phyloP scores from a whole-genome alignment of 768 basidiomycete species.

The Pleurotus djamor region DNA sequence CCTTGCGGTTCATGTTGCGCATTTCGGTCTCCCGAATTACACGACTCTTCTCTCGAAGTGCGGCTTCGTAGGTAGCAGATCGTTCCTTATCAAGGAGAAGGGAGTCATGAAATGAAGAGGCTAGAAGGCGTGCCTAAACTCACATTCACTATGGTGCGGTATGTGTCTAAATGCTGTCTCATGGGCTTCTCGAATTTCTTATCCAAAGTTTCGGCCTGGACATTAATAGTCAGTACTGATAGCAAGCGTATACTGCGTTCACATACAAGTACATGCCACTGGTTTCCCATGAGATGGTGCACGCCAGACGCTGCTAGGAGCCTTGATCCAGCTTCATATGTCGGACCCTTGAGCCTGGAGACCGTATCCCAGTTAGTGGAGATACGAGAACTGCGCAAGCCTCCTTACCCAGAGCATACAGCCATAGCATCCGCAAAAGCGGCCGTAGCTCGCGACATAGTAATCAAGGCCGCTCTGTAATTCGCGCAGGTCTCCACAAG shows the following conservation, averaged over 20 bases:
- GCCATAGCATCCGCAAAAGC: constrained; percentile 87
- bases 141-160: constrained; percentile 72
- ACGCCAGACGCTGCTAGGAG: constrained; percentile 86
- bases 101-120: not conserved
- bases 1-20: constrained; percentile 80
- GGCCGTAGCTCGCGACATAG: constrained; percentile 82
- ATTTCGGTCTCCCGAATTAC: constrained; percentile 85
- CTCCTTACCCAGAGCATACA: constrained; percentile 71
- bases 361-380: not conserved
- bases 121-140: constrained; percentile 1
- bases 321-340: constrained; percentile 77
- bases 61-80: constrained; percentile 78
- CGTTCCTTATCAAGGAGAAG: constrained; percentile 61
- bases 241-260: not conserved
- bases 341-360: constrained; percentile 70
- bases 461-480: constrained; percentile 79
- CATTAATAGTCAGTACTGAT: not conserved
- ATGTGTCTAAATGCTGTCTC: constrained; percentile 79
- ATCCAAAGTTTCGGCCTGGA: constrained; percentile 80
- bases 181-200: constrained; percentile 89
- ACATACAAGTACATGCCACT: constrained; percentile 87
- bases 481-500: constrained; percentile 72
- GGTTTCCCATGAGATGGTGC: constrained; percentile 89
- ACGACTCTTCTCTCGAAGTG: constrained; percentile 79
- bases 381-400: not conserved